phyloP scores from a whole-genome alignment of 2,329 filamentous ascomycete genomes.

The Aspergillus luchuensis region DNA sequence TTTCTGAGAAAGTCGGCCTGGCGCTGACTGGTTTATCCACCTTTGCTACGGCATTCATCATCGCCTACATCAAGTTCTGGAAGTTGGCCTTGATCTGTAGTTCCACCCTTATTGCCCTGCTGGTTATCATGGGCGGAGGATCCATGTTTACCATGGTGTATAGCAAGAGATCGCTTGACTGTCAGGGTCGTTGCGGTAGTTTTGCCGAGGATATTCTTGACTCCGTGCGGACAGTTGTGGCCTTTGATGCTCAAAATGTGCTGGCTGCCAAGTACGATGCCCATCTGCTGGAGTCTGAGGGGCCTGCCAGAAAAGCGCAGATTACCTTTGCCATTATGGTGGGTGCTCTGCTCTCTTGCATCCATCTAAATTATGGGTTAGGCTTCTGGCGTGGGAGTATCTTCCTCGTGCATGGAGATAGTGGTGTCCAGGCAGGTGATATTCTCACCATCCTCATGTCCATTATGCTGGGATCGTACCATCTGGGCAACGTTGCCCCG shows the following conservation, averaged over 20 bases:
- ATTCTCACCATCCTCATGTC: conserved; percentile 34
- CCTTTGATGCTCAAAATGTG: conserved; percentile 45
- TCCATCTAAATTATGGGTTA: conserved; percentile 37
- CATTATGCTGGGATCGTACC: conserved; percentile 41
- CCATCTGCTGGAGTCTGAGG: conserved; percentile 27
- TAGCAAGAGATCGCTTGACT: conserved; percentile 71
- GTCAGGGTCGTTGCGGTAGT: conserved; percentile 63
- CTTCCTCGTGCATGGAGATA: conserved; percentile 24
- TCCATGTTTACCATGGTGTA: conserved; percentile 74
- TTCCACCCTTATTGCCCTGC: conserved; percentile 74
- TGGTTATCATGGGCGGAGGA: conserved; percentile 70
- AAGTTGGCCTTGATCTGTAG: conserved; percentile 84
- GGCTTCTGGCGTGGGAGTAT: conserved; percentile 39
- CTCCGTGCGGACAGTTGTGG: conserved; percentile 53
- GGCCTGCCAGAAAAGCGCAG: conserved; percentile 31
- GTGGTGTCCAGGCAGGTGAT: conserved; percentile 27
- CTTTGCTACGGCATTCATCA: conserved; percentile 82
- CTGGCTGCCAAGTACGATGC: conserved; percentile 32
- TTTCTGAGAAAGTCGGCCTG: conserved; percentile 83
- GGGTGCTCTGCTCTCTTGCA: conserved; percentile 33
- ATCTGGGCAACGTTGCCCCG: conserved; percentile 43
- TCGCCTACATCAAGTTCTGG: conserved; percentile 88
- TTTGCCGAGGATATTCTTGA: conserved; percentile 55
- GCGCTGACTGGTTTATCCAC: conserved; percentile 73
- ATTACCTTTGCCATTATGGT: conserved; percentile 33